Base-by-base conservation (phyloP, 331 rosid genomes). In the Phaseolus coccineus region DNA sequence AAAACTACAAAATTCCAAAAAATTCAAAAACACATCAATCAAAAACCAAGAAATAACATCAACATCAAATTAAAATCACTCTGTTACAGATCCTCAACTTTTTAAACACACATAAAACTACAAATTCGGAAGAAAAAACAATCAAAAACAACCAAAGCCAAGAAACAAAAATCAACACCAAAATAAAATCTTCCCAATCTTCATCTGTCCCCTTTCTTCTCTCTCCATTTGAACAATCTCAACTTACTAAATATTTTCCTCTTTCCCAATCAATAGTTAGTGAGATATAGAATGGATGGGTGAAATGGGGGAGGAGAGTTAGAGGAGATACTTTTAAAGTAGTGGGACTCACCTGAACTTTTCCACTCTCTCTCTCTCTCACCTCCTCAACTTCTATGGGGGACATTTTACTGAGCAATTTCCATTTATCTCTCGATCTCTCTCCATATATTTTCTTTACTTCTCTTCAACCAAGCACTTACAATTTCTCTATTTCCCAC, bases 91-190 rank as follows among this genome's bases (percentile, higher is more conserved):
- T 91, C 98, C 83, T 93, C 48, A 91, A 80, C 87, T 86, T 85
- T 89, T 78, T 88, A 80, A 76, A 91, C 78, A 89, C 74, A 88
- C 77, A 81, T 80, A 91, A 15, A 69, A 96, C 97, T 90, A 80
- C 84, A 85, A 48, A 31, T 64, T 64, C 24, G 19, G 80, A 13
- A 42, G 13, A 8, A 14, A 8, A 8, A 2, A 4, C 37, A 33
- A 9, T 42, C 47, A 42, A 42, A 24, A 22, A 14, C 28, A 22
- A 22, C 19, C 52, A 47, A 52, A 8, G 51, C 9, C 62, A 22
- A 42, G 25, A 40, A 58, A 8, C 0, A 39, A 19, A 28, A 9
- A 25, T 8, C 35, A 68, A 57, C 61, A 66, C 19, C 33, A 40
- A 22, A 19, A 19, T 22, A 22, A 66, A 40, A 40, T 47, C 77